These are phyloP conservation scores for Wickerhamomyces chambardii DNA, from an alignment of 805 yeast species.

Conservation along the genomic window DNA sequence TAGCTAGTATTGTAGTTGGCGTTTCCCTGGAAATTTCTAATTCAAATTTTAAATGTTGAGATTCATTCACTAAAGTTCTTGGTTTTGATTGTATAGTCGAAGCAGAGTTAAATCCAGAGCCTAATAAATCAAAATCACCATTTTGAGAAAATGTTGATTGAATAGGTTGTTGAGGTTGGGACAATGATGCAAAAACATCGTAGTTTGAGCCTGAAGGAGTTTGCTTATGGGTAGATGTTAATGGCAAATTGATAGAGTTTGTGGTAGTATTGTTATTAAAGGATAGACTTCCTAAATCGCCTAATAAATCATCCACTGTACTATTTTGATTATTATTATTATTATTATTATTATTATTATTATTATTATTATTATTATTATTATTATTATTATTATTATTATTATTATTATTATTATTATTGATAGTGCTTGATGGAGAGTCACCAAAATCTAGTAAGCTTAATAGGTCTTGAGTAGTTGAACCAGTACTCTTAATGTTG, in stretches of 20 bases:
- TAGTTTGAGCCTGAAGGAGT: constrained; percentile 13
- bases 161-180: constrained; percentile 8
- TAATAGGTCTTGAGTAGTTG: constrained; percentile 23
- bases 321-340: constrained; percentile 27
- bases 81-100: constrained; percentile 7
- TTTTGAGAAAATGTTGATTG: constrained; percentile 4
- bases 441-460: constrained; percentile 75
- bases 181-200: constrained; percentile 14
- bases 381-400: constrained; percentile 21
- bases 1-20: constrained; percentile 30
- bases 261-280: constrained; percentile 25
- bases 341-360: constrained; percentile 16
- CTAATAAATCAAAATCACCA: constrained; percentile 12
- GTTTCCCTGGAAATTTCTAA: constrained; percentile 29
- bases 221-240: constrained; percentile 19
- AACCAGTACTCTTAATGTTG: constrained; percentile 28
- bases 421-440: constrained; percentile 14
- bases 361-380: constrained; percentile 25
- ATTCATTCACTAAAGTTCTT: constrained; percentile 29
- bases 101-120: constrained; percentile 7
- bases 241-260: constrained; percentile 25
- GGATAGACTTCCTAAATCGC: constrained; percentile 59
- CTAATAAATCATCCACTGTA: constrained; percentile 58
- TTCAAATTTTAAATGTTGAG: constrained; percentile 39
- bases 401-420: constrained; percentile 21